These are phyloP conservation scores for Heterobasidion parviporum DNA, from an alignment of 1,284 basidiomycete genomes.

Conservation along the genomic window DNA sequence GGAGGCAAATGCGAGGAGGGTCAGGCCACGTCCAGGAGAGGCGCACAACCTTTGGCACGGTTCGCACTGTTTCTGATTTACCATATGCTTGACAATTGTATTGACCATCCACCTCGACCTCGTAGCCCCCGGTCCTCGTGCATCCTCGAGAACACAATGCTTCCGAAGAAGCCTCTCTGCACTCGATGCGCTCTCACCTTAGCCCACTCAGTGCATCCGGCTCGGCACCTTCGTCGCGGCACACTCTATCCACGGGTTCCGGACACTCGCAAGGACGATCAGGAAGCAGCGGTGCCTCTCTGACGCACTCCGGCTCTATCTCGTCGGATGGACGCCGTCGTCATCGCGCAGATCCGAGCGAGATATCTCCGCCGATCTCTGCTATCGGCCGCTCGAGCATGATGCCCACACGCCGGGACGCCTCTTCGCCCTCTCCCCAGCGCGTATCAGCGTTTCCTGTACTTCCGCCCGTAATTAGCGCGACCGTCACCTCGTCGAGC, in stretches of 20 bases:
- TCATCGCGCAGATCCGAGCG: constrained; percentile 14
- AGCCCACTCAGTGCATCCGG: constrained; percentile 38
- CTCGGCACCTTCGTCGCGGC: constrained; percentile 39
- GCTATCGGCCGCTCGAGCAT: constrained; percentile 17
- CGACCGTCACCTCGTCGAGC: constrained; percentile 19
- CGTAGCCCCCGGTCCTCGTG: constrained; percentile 29
- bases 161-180: constrained; percentile 55
- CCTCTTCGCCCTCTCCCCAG: background rate
- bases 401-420: constrained; percentile 9
- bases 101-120: constrained; percentile 1
- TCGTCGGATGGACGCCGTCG: constrained; percentile 37
- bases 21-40: constrained; percentile 23
- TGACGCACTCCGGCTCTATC: constrained; percentile 39
- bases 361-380: constrained; percentile 24
- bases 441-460: background rate
- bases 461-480: constrained; percentile 3
- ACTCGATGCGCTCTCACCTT: constrained; percentile 49
- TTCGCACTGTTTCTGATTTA: constrained; percentile 23
- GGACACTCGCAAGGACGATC: constrained; percentile 29
- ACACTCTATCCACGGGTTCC: constrained; percentile 24
- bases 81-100: background rate
- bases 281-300: constrained; percentile 32
- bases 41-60: constrained; percentile 52
- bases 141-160: constrained; percentile 27
- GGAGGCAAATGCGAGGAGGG: constrained; percentile 34